These are phyloP conservation scores for Inonotus hispidus DNA, from an alignment of 1,284 basidiomycete genomes.

Conservation along the genomic window DNA sequence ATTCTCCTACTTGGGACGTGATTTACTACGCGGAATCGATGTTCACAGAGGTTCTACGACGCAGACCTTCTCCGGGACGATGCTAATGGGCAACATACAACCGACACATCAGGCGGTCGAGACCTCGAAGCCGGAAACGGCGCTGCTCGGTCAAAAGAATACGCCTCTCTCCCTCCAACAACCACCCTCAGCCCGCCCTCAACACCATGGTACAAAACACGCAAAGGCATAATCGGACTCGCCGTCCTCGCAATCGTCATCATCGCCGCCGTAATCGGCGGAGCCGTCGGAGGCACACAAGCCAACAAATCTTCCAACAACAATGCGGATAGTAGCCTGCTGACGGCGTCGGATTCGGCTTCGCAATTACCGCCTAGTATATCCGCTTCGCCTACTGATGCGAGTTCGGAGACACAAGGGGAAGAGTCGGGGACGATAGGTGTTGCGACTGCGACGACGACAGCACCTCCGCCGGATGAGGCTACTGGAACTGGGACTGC, in stretches of 20 bases:
- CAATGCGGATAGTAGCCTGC: background rate
- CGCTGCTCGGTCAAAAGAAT: slow-evolving; percentile 14
- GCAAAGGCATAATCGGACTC: slow-evolving; percentile 35
- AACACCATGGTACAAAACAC: slow-evolving; percentile 32
- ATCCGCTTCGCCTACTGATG: background rate
- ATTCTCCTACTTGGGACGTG: background rate
- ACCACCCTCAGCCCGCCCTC: background rate
- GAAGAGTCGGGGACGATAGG: background rate
- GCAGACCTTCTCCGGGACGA: slow-evolving; percentile 13
- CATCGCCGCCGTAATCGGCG: slow-evolving; percentile 53
- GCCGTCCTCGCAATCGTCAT: slow-evolving; percentile 35
- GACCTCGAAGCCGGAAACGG: slow-evolving; percentile 25
- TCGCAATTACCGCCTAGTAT: background rate
- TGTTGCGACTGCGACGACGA: background rate
- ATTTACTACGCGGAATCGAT: background rate
- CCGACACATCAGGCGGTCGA: slow-evolving; percentile 1
- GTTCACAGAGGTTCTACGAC: slow-evolving; percentile 17
- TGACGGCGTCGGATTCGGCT: background rate
- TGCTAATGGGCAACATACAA: background rate
- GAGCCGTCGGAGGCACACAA: slow-evolving; percentile 51
- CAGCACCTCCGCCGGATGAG: background rate
- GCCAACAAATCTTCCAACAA: slow-evolving; percentile 17
- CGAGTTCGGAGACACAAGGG: background rate
- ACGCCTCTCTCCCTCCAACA: slow-evolving; percentile 4
- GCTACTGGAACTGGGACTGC: background rate